phyloP scores from a whole-genome alignment of 331 rosid species.

The Quercus lobata region DNA sequence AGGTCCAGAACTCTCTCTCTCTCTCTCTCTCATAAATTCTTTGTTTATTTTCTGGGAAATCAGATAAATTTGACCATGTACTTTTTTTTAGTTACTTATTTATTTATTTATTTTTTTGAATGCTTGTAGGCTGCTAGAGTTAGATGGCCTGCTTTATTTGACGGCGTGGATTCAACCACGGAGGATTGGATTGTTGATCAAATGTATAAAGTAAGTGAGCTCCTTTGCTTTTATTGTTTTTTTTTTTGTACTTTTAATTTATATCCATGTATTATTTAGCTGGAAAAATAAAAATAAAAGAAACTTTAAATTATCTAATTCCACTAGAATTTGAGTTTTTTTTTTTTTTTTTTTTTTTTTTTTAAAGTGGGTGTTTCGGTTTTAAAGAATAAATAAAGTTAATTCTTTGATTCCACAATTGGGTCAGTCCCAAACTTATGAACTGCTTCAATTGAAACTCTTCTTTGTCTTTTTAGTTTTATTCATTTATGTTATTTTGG shows the following conservation, averaged over 20 bases:
- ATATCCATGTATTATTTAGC: background rate
- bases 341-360: no score
- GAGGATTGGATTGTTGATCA: conserved; percentile 78
- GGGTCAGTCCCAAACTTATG: no score
- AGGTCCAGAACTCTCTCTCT: conserved; percentile 37
- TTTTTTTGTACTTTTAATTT: no score
- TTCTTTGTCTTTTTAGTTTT: no score
- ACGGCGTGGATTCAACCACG: conserved; percentile 51
- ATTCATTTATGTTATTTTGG: no score
- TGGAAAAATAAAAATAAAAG: background rate
- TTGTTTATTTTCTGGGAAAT: conserved; percentile 19
- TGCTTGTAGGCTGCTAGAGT: conserved; percentile 73
- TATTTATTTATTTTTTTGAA: conserved; percentile 1
- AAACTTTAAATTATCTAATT: background rate
- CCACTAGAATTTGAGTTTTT: background rate
- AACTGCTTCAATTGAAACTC: no score
- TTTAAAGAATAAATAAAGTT: no score
- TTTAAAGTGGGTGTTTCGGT: no score
- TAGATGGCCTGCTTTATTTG: conserved; percentile 75
- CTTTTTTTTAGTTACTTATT: background rate
- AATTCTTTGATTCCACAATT: no score
- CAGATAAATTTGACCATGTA: background rate
- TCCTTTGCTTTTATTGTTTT: background rate
- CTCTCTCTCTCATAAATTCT: background rate
- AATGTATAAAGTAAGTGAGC: conserved; percentile 70